Conservation (phyloP, 2,329 filamentous ascomycete genomes). For the Cladosporium oxysporum region DNA sequence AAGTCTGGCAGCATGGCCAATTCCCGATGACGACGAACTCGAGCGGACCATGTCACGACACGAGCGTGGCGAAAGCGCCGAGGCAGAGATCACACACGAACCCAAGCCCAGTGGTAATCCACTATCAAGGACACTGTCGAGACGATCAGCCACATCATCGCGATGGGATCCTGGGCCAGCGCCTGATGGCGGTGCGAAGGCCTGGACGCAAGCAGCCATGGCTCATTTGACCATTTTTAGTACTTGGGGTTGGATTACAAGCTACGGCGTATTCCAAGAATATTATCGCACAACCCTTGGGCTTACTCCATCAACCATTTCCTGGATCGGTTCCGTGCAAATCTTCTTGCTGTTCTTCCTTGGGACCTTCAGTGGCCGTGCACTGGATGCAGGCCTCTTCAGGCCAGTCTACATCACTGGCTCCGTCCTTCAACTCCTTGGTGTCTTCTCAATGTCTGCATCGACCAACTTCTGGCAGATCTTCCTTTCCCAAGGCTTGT, state of each 20-base stretch:
- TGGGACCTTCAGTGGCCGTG: constrained; percentile 54
- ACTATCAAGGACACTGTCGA: constrained; percentile 29
- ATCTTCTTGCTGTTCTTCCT: constrained; percentile 55
- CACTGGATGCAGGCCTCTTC: constrained; percentile 55
- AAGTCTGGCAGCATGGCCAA: constrained; percentile 16
- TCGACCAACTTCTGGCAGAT: constrained; percentile 55
- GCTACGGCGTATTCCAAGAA: constrained; percentile 39
- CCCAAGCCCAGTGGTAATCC: not conserved
- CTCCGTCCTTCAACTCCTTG: constrained; percentile 49
- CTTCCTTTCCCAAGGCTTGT: constrained; percentile 55
- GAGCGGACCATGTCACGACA: constrained; percentile 10
- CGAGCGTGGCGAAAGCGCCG: not conserved
- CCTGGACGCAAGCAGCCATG: constrained; percentile 37
- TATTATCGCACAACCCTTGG: constrained; percentile 44
- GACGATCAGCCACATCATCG: constrained; percentile 31
- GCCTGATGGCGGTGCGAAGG: constrained; percentile 44
- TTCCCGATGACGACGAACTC: constrained; percentile 18
- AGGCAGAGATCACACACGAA: not conserved
- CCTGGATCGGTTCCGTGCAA: constrained; percentile 56
- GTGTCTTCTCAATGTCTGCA: constrained; percentile 56
- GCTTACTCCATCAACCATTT: constrained; percentile 48
- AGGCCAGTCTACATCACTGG: constrained; percentile 47
- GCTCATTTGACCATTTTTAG: constrained; percentile 37
- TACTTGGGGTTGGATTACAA: constrained; percentile 31
- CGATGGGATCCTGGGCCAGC: constrained; percentile 41